Percentiles rank a stretch among this genome's conserved stretches.
Evolutionary conservation across 352 stramenopile species (phyloP).

Genomic region (Phytophthora capsici): DNA sequence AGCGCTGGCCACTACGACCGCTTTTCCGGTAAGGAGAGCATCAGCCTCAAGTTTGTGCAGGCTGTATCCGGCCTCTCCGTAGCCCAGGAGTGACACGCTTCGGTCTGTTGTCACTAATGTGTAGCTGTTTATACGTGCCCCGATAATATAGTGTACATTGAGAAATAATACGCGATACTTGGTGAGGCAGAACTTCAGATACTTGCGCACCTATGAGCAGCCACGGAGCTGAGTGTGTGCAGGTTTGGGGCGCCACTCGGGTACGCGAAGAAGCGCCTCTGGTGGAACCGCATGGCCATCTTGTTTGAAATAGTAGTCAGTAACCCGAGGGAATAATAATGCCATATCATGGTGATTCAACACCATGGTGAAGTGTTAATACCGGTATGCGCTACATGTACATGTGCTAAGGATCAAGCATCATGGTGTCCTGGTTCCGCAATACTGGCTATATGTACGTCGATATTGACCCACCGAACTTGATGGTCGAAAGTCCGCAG

Average conservation of each 20-base stretch:
- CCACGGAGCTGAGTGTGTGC: slow-evolving; percentile 50
- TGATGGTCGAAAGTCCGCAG: too few relatives aligned
- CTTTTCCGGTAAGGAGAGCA: slow-evolving; percentile 24
- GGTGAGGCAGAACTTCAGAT: background rate
- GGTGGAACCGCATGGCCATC: slow-evolving; percentile 47
- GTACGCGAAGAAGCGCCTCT: slow-evolving; percentile 78
- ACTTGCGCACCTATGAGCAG: slow-evolving; percentile 38
- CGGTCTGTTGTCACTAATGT: slow-evolving; percentile 77
- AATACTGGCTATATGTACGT: too few relatives aligned
- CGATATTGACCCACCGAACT: too few relatives aligned
- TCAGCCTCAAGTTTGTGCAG: slow-evolving; percentile 47
- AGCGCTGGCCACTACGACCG: slow-evolving; percentile 54
- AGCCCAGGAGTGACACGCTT: slow-evolving; percentile 53
- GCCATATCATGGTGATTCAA: background rate
- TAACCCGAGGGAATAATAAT: slow-evolving; percentile 13
- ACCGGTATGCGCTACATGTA: too few relatives aligned
- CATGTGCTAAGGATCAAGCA: too few relatives aligned
- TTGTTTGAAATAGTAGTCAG: background rate
- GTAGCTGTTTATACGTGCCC: slow-evolving; percentile 35
- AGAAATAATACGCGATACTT: background rate
- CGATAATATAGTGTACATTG: background rate
- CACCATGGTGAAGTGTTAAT: too few relatives aligned
- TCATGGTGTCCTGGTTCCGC: too few relatives aligned
- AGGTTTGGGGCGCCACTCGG: slow-evolving; percentile 58
- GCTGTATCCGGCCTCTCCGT: slow-evolving; percentile 42